Conservation (phyloP, 441 rosid genomes). For the Pelargonium australe region DNA sequence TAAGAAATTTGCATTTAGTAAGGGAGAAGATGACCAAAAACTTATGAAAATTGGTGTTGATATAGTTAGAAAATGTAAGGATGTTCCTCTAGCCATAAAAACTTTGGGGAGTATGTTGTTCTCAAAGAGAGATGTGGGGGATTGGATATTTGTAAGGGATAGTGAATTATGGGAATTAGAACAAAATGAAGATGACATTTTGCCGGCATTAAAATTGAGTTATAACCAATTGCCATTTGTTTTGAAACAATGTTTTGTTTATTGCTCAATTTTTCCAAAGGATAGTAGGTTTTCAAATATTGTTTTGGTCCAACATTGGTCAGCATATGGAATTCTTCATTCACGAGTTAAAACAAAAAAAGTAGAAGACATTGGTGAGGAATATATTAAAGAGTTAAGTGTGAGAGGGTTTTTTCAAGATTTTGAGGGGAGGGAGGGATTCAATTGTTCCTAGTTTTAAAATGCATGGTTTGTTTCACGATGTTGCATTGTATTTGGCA, state of each 20-base stretch:
- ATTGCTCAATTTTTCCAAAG: not conserved
- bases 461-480: not conserved
- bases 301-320: too few species aligned
- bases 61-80: not conserved
- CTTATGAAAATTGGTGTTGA: not conserved
- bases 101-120: not conserved
- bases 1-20: not conserved
- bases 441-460: too few species aligned
- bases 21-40: not conserved
- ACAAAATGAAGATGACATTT: not conserved
- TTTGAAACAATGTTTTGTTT: not conserved
- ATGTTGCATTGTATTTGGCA: not conserved
- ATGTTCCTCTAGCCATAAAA: not conserved
- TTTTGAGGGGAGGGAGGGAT: not conserved
- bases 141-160: not conserved
- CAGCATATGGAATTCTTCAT: not conserved
- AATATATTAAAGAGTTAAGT: not conserved
- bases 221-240: not conserved
- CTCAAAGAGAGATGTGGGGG: not conserved
- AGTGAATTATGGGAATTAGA: not conserved
- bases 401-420: not conserved
- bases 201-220: not conserved
- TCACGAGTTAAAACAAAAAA: not conserved
- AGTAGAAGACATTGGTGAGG: not conserved
- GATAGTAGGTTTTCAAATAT: not conserved